Conservation (phyloP, 257 asterid species). For the Ilex aquifolium region DNA sequence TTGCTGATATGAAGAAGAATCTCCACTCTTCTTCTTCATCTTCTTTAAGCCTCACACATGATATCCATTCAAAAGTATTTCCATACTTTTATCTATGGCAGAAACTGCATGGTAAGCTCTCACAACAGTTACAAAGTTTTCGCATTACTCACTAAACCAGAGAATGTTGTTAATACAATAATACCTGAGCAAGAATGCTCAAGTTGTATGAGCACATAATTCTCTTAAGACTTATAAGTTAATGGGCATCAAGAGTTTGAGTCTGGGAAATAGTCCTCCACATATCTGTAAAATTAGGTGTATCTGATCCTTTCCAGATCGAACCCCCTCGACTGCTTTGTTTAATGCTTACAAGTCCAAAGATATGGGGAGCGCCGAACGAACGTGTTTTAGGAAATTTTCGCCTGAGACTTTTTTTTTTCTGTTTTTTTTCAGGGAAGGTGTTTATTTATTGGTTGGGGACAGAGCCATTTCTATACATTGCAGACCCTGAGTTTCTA, state of each 20-base stretch:
- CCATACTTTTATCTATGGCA: constrained; percentile 77
- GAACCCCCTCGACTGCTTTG: no score
- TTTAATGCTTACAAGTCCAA: no score
- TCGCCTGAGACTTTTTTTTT: not conserved
- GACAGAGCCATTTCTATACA: constrained; percentile 77
- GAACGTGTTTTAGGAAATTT: no score
- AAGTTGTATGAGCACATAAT: not conserved
- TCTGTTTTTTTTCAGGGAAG: constrained; percentile 41
- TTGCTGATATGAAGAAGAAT: constrained; percentile 38
- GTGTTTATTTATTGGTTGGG: constrained; percentile 81
- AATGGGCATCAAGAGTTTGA: no score
- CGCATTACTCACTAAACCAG: not conserved
- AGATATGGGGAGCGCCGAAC: no score
- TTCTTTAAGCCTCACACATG: constrained; percentile 28
- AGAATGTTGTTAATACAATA: not conserved
- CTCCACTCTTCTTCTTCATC: constrained; percentile 1
- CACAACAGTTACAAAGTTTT: not conserved
- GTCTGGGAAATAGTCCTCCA: no score
- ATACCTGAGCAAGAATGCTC: no score
- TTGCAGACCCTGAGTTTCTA: constrained; percentile 78
- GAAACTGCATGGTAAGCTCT: constrained; percentile 49
- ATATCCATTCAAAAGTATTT: constrained; percentile 61
- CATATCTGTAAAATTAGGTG: no score
- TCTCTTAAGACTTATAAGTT: no score
- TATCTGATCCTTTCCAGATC: no score